Evolutionary conservation across 768 basidiomycete genomes (phyloP).

Genomic region (Tulasnella sp.): DNA sequence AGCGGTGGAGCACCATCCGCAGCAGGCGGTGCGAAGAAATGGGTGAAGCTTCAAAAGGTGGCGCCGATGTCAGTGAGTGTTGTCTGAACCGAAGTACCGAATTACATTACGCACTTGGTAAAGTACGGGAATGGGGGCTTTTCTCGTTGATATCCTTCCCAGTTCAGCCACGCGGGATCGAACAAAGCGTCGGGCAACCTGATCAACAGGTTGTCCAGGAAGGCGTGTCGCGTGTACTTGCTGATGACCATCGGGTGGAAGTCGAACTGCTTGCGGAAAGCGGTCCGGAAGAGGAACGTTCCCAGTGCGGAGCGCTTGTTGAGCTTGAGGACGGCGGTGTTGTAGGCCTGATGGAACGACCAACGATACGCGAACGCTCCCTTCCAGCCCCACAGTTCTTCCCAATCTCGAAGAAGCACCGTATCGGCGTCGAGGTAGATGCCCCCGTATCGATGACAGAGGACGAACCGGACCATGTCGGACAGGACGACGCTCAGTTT

Average conservation of each 20-base stretch:
- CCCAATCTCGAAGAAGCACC: constrained; percentile 94
- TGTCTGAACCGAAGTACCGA: constrained; percentile 17
- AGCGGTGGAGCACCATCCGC: constrained; percentile 75
- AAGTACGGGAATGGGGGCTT: constrained; percentile 94
- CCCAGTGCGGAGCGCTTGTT: constrained; percentile 93
- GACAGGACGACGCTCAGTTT: constrained; percentile 88
- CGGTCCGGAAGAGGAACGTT: constrained; percentile 89
- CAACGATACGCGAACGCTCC: constrained; percentile 97
- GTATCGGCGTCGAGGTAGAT: constrained; percentile 97
- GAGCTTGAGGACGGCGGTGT: constrained; percentile 92
- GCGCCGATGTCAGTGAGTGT: neutral
- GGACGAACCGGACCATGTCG: constrained; percentile 96
- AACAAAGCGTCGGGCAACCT: constrained; percentile 95
- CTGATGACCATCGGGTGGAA: constrained; percentile 98
- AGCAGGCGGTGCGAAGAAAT: constrained; percentile 81
- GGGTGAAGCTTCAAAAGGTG: constrained; percentile 67
- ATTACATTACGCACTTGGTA: constrained; percentile 53
- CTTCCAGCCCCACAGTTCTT: constrained; percentile 94
- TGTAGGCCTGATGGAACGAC: constrained; percentile 89
- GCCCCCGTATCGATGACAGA: constrained; percentile 93
- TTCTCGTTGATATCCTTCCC: constrained; percentile 85
- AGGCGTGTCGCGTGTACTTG: constrained; percentile 83
- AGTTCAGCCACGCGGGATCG: constrained; percentile 94
- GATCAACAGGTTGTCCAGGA: constrained; percentile 75
- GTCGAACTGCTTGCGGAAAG: constrained; percentile 87